Conservation (phyloP, 768 basidiomycete species). For the Candolleomyces eurysporus region DNA sequence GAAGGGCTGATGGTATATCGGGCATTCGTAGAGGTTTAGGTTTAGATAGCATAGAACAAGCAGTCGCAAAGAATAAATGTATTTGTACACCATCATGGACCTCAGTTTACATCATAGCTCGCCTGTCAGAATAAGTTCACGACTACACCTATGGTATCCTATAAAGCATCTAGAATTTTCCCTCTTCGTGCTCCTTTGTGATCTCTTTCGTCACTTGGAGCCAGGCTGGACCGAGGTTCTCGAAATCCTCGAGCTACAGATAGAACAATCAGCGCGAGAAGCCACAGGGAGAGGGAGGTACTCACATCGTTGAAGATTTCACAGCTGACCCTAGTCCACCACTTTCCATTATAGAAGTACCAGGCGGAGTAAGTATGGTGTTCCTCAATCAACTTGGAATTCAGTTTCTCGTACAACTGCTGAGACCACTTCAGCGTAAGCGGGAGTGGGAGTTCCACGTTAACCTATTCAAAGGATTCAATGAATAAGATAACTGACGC, state of each 20-base stretch:
- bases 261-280: not conserved
- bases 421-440: constrained; percentile 13
- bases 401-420: constrained; percentile 22
- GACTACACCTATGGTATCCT: not conserved
- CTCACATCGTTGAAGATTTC: constrained; percentile 40
- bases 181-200: constrained; percentile 18
- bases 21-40: constrained; percentile 8
- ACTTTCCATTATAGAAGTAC: constrained; percentile 34
- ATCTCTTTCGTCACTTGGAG: constrained; percentile 34
- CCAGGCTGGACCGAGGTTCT: constrained; percentile 37
- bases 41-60: not conserved
- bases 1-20: not conserved
- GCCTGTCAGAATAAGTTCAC: too few relatives aligned
- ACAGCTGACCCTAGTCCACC: constrained; percentile 41
- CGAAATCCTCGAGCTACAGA: constrained; percentile 39
- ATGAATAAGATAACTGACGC: not conserved
- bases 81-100: not conserved
- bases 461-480: constrained; percentile 22
- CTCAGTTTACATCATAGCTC: too few relatives aligned
- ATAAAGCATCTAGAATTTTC: not conserved
- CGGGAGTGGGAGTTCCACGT: constrained; percentile 35
- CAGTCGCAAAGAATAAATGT: not conserved
- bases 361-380: constrained; percentile 29
- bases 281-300: not conserved
- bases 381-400: constrained; percentile 25